phyloP scores from a whole-genome alignment of 2,329 filamentous ascomycete species.

The Botrytis pseudocinerea region DNA sequence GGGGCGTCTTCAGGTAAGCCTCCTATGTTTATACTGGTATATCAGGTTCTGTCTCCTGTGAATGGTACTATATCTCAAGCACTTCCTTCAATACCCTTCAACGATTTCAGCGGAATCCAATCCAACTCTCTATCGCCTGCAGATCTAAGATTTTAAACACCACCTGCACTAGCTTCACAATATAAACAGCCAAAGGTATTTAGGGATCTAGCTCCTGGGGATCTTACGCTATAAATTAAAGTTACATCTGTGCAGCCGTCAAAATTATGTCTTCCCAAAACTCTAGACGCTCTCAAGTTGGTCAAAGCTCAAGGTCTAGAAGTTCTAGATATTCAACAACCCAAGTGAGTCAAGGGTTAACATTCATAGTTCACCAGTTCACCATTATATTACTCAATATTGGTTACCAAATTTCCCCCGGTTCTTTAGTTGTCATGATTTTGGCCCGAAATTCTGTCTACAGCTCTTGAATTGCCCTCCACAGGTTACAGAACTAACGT shows the following conservation, averaged over 20 bases:
- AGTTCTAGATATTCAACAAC: conserved; percentile 31
- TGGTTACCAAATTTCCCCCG: too few relatives aligned
- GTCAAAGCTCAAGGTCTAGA: conserved; percentile 20
- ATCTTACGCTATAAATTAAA: background rate
- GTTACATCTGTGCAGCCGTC: background rate
- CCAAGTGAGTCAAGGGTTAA: conserved; percentile 37
- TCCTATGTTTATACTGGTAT: background rate
- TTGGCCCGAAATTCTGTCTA: background rate
- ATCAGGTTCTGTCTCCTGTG: background rate
- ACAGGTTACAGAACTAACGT: conserved; percentile 23
- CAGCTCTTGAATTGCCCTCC: background rate
- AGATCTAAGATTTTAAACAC: too few relatives aligned
- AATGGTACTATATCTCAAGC: background rate
- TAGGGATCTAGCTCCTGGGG: background rate
- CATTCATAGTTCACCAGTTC: conserved; percentile 3
- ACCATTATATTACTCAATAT: conserved; percentile 22
- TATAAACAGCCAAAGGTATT: background rate
- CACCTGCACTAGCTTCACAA: too few relatives aligned
- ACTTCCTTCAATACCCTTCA: background rate
- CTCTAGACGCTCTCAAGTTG: conserved; percentile 28
- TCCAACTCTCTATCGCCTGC: background rate
- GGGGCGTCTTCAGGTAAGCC: background rate
- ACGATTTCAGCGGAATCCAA: background rate
- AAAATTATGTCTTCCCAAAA: conserved; percentile 31
- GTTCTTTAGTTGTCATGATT: background rate